A percentile compares a stretch with the other conserved stretches of the same genome.
Conservation (phyloP, 2,329 filamentous ascomycete species). For the Dothideomycetidae sp. region DNA sequence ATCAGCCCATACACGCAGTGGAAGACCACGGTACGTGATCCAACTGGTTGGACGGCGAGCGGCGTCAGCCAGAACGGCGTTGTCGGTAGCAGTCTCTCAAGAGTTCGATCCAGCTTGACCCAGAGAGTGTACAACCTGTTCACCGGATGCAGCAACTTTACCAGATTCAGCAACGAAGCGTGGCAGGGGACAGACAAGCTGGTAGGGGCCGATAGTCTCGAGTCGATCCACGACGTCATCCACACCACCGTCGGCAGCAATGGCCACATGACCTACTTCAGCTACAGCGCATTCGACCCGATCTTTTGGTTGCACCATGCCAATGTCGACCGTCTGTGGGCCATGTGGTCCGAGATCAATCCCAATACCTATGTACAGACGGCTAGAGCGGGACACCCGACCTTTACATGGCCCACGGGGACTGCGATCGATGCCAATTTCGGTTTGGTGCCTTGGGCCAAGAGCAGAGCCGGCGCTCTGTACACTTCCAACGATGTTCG, state of each 20-base stretch:
- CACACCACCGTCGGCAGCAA: slow-evolving; percentile 20
- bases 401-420: slow-evolving; percentile 5
- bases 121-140: too few relatives aligned
- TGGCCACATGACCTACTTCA: slow-evolving; percentile 22
- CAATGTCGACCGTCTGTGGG: slow-evolving; percentile 23
- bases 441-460: slow-evolving; percentile 7
- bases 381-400: background rate
- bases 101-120: too few relatives aligned
- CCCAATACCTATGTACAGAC: slow-evolving; percentile 1
- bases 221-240: slow-evolving; percentile 24
- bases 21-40: too few relatives aligned
- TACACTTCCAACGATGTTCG: background rate
- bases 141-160: too few relatives aligned
- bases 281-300: slow-evolving; percentile 20
- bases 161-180: too few relatives aligned
- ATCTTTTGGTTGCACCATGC: slow-evolving; percentile 23
- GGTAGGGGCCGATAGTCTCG: too few relatives aligned
- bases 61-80: too few relatives aligned
- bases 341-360: slow-evolving; percentile 20
- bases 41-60: too few relatives aligned
- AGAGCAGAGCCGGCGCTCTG: background rate
- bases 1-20: too few relatives aligned
- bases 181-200: too few relatives aligned
- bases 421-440: background rate
- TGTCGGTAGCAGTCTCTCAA: too few relatives aligned